Evolutionary conservation across 139 green algal genomes (phyloP).

Genomic region (Eudorina sp.): DNA sequence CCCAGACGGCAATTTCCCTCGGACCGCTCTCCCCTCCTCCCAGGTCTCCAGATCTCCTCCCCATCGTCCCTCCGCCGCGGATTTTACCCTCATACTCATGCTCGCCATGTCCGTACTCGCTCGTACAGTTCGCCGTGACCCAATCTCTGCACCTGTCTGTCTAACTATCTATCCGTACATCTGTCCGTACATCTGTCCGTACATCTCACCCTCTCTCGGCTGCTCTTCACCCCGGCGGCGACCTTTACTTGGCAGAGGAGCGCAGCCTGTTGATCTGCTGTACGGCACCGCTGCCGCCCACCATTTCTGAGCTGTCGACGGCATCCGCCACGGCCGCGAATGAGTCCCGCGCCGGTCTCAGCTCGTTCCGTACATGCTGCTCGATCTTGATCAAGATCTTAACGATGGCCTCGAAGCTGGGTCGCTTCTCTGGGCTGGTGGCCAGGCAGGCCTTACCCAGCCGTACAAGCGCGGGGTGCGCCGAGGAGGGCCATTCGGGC

Average conservation of each 20-base stretch:
- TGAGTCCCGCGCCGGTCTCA: background rate
- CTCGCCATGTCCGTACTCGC: too few species aligned
- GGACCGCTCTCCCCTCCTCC: too few species aligned
- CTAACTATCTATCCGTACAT: too few species aligned
- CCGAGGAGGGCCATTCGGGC: background rate
- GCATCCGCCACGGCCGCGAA: background rate
- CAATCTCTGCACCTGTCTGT: too few species aligned
- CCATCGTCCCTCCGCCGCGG: too few species aligned
- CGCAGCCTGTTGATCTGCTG: background rate
- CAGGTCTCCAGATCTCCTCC: too few species aligned
- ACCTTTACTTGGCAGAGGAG: background rate
- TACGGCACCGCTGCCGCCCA: background rate
- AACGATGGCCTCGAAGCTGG: background rate
- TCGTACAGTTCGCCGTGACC: too few species aligned
- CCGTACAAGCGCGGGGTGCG: background rate
- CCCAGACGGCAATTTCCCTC: too few species aligned
- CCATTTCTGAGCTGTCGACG: background rate
- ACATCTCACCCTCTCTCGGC: too few species aligned
- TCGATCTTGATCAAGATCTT: conserved; percentile 22
- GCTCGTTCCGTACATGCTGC: conserved; percentile 5
- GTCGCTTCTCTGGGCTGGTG: background rate
- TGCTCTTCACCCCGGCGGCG: too few species aligned
- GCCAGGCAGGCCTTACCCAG: conserved; percentile 13
- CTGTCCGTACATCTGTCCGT: too few species aligned
- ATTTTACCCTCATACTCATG: too few species aligned